Conservation (phyloP, 1,139 yeast genomes). For the Taphrina flavorubra region DNA sequence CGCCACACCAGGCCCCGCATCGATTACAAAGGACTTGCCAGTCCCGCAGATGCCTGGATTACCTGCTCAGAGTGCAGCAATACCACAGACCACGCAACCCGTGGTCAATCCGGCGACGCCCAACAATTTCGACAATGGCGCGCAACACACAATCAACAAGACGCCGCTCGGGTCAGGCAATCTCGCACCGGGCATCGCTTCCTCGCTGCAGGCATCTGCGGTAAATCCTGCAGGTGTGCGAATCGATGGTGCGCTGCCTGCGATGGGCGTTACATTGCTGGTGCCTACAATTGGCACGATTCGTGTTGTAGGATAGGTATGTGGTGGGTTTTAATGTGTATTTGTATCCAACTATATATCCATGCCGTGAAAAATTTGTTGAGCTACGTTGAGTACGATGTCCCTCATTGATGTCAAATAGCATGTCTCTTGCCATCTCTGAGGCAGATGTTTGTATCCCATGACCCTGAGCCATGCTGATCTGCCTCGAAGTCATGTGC, state of each 20-base stretch:
- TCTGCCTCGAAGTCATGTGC: no score
- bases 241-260: conserved; percentile 9
- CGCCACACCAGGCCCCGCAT: neutral
- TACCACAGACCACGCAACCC: neutral
- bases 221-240: conserved; percentile 24
- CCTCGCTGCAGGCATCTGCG: conserved; percentile 21
- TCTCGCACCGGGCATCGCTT: conserved; percentile 12
- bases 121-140: conserved; percentile 17
- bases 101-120: conserved; percentile 6
- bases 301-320: conserved; percentile 6
- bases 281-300: conserved; percentile 17
- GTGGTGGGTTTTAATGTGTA: no score
- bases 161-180: conserved; percentile 31
- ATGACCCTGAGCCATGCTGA: no score
- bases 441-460: no score
- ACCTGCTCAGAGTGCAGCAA: neutral
- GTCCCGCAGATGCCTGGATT: neutral
- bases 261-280: neutral
- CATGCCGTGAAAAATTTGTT: no score
- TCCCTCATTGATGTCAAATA: no score
- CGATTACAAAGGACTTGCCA: neutral
- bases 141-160: conserved; percentile 32
- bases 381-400: no score
- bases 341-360: neutral
- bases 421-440: no score